Percentiles rank a stretch among this genome's conserved stretches.
Conservation (phyloP, 257 asterid genomes). For the Rauvolfia tetraphylla region DNA sequence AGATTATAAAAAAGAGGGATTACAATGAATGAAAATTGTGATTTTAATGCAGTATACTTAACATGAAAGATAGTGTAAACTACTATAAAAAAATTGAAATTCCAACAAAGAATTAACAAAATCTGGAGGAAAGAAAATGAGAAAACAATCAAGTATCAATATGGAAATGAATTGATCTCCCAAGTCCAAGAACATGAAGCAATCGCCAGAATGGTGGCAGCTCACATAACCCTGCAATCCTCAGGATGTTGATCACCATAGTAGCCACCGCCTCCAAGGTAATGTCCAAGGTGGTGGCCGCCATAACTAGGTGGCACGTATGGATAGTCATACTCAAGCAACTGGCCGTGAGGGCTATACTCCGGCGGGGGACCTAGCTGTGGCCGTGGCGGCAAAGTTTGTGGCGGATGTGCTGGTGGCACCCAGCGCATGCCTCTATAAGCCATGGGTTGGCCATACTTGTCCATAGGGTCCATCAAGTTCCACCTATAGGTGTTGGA, state of each 20-base stretch:
- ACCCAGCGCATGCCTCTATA: not conserved
- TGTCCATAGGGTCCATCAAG: not conserved
- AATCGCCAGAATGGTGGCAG: not conserved
- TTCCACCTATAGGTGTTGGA: slow-evolving; percentile 11
- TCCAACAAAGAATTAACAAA: not conserved
- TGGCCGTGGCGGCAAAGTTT: not conserved
- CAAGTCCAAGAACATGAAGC: too few species aligned
- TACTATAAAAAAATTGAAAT: not conserved
- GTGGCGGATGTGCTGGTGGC: not conserved
- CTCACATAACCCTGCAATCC: slow-evolving; percentile 5
- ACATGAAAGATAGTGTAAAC: not conserved
- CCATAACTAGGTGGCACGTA: not conserved
- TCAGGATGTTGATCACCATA: not conserved
- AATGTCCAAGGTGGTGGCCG: not conserved
- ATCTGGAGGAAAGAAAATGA: not conserved
- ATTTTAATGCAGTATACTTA: too few species aligned
- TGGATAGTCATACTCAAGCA: not conserved
- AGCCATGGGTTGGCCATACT: not conserved
- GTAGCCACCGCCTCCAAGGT: not conserved
- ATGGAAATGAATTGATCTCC: not conserved
- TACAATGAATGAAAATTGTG: too few species aligned
- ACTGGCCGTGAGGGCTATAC: not conserved
- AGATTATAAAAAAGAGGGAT: too few species aligned
- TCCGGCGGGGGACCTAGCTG: not conserved
- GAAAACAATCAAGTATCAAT: not conserved